Evolutionary conservation across 352 stramenopile species (phyloP), one percentile per base, ranked within the genome.

Genomic region (Phytopythium boreale): DNA sequence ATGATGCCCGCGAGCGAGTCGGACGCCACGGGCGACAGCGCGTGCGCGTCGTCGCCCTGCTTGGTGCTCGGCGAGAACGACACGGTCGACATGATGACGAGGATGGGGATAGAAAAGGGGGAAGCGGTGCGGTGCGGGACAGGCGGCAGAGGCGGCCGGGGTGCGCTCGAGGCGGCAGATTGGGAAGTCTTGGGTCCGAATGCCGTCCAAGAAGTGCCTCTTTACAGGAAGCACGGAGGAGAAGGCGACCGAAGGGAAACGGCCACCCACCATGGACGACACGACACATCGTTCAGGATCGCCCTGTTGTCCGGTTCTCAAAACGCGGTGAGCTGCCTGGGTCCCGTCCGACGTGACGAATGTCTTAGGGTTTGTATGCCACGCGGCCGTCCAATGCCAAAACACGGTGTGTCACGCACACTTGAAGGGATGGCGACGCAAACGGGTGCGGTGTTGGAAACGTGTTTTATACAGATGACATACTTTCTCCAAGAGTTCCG

Each of bases 1-100:
- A 81, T 66, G 61, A 79, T 84, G 63, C 56, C 53, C 43, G 71
- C 64, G 44, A 77, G 64, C 41, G 73, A 63, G 62, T 79, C 69
- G 39, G 72, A 63, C 15, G 77, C 71, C 31, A 90, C 79, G 46
- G 81, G 81, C 53, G 79, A 81, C 31, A 88, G 29, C 31, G 46
- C 52, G 44, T 68, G 52, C 22, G 43, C 19, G 15, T 62, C 36
- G 63, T 34, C 20, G 60, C 44, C 15, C 22, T 22, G 20, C 39
- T 34, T 56, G 29, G 46, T 47, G 20, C 61, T 56, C 43, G 74
- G 64, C 10, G 65, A 74, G 63, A 79, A 83, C 24, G 75, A 77
- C 34, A 79, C 66, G 17, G 72, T 67, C 27, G 70, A 66, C 72
- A 84, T 76, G 66, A n/a, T 64, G 62, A 64, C 50, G 47, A 46